phyloP scores from a whole-genome alignment of 164 flowering plant genomes.

The Umbellularia californica region DNA sequence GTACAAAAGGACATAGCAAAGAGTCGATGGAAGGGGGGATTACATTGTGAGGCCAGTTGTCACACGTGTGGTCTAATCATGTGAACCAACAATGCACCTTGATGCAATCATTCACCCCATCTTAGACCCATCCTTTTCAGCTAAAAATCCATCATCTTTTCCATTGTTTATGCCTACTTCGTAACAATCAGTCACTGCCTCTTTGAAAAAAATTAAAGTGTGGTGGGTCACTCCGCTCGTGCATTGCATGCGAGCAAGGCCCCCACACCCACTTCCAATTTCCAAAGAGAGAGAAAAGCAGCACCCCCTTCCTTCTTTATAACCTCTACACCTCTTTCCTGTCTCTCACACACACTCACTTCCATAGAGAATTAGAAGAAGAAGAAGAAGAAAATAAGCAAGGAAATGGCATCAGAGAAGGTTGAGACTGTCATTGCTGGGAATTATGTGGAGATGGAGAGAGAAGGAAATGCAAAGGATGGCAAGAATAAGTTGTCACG shows the following conservation, averaged over 20 bases:
- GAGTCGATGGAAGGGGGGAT: neutral
- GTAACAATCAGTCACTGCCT: neutral
- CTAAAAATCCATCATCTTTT: neutral
- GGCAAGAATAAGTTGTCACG: conserved; percentile 14
- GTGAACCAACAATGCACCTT: conserved; percentile 19
- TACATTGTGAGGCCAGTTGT: conserved; percentile 12
- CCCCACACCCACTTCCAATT: conserved; percentile 1
- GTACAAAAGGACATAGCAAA: no score
- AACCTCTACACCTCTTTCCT: neutral
- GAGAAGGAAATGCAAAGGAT: conserved; percentile 11
- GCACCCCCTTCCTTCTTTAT: neutral
- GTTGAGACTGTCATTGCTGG: conserved; percentile 31
- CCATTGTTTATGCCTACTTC: neutral
- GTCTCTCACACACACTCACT: neutral
- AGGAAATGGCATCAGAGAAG: conserved; percentile 32
- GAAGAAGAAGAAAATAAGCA: neutral
- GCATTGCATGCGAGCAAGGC: conserved; percentile 19
- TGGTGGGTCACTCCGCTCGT: conserved; percentile 30
- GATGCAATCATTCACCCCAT: conserved; percentile 26
- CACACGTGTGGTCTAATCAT: conserved; percentile 25
- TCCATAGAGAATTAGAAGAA: neutral
- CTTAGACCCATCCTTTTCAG: conserved; percentile 3
- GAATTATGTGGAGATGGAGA: conserved; percentile 33
- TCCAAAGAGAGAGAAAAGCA: neutral
- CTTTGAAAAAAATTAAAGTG: neutral